These are phyloP conservation scores for Luffa acutangula DNA, from an alignment of 306 rosid species.

Conservation along the genomic window DNA sequence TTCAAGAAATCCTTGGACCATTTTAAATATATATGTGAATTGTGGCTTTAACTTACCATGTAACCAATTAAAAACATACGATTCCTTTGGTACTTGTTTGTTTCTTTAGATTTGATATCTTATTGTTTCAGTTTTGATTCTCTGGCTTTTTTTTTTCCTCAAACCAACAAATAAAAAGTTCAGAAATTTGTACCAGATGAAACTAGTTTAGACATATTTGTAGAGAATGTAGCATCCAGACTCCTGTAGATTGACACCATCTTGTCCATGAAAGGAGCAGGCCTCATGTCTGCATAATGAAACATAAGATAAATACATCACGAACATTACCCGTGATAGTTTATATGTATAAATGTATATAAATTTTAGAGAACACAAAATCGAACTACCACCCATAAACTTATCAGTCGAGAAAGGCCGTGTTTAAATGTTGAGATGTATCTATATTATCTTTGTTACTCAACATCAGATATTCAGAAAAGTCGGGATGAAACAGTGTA, in stretches of 20 bases:
- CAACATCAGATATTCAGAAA: not conserved
- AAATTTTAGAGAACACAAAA: not conserved
- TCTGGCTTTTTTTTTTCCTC: not conserved
- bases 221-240: constrained; percentile 45
- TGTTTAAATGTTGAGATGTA: not conserved
- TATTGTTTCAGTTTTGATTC: not conserved
- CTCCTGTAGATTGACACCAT: constrained; percentile 53
- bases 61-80: not conserved
- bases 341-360: not conserved
- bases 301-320: not conserved
- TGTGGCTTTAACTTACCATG: not conserved
- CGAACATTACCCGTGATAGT: not conserved
- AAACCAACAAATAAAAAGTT: not conserved
- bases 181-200: constrained; percentile 33
- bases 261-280: constrained; percentile 55
- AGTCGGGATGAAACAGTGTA: not conserved
- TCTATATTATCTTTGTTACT: not conserved
- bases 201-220: constrained; percentile 29
- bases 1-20: not conserved
- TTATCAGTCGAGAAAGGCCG: not conserved
- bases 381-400: not conserved
- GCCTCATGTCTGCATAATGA: constrained; percentile 43
- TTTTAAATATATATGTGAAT: not conserved
- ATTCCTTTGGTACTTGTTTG: not conserved
- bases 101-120: not conserved